Evolutionary conservation across 805 yeast genomes (phyloP).

Genomic region (Torulaspora quercuum): DNA sequence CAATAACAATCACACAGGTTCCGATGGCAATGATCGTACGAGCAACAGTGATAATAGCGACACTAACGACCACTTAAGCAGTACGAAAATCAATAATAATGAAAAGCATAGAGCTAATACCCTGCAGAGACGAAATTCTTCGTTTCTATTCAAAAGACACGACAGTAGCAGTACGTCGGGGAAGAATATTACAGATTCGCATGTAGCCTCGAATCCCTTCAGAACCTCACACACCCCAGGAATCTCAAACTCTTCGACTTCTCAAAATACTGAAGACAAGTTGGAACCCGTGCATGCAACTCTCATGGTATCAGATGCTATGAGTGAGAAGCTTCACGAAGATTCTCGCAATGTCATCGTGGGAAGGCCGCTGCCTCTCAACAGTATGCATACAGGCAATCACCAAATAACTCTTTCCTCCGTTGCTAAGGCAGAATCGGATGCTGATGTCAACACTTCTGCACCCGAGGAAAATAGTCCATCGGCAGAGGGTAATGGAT

Average conservation of each 20-base stretch:
- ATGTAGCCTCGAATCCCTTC: not conserved
- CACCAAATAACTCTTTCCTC: not conserved
- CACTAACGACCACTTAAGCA: slow-evolving; percentile 9
- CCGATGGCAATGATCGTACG: slow-evolving; percentile 6
- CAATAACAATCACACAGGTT: slow-evolving; percentile 6
- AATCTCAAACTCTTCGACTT: not conserved
- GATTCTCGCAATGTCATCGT: slow-evolving; percentile 29
- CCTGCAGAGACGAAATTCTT: slow-evolving; percentile 10
- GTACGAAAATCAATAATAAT: slow-evolving; percentile 5
- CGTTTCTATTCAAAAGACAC: slow-evolving; percentile 9
- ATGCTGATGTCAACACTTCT: not conserved
- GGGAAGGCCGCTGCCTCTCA: slow-evolving; percentile 25
- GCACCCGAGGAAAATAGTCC: slow-evolving; percentile 1
- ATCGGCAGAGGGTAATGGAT: not conserved
- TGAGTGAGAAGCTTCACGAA: slow-evolving; percentile 32
- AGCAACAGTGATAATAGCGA: slow-evolving; percentile 17
- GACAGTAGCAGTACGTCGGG: slow-evolving; percentile 2
- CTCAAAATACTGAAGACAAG: slow-evolving; percentile 10
- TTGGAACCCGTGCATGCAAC: slow-evolving; percentile 25
- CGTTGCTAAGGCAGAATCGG: slow-evolving; percentile 1
- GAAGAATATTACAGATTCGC: slow-evolving; percentile 1
- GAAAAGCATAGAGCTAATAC: slow-evolving; percentile 14
- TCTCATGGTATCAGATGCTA: slow-evolving; percentile 27
- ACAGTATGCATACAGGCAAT: slow-evolving; percentile 2
- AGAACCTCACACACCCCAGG: not conserved